Evolutionary conservation across 257 asterid genomes (phyloP).

Genomic region (Rehmannia glutinosa): DNA sequence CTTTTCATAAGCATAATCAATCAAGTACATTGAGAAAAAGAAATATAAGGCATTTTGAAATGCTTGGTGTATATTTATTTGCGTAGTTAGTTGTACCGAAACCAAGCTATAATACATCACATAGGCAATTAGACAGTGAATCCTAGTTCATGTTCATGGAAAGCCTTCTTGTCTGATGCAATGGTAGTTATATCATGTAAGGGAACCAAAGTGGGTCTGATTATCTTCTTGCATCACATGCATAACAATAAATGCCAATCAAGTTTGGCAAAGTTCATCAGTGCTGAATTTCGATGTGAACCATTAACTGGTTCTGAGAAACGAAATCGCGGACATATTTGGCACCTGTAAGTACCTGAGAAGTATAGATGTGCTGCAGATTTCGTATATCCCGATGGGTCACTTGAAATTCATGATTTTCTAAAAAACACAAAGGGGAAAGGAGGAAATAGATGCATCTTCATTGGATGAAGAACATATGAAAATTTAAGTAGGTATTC

Average conservation of each 20-base stretch:
- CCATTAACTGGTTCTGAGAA: neutral
- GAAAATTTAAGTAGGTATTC: slow-evolving; percentile 2
- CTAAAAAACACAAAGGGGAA: neutral
- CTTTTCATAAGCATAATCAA: neutral
- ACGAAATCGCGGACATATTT: neutral
- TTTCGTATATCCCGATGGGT: neutral
- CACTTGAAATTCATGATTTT: neutral
- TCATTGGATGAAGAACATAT: neutral
- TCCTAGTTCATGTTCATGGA: too few species aligned
- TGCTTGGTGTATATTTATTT: neutral
- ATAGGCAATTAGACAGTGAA: neutral
- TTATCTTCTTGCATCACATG: neutral
- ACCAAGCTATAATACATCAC: neutral
- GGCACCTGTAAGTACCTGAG: neutral
- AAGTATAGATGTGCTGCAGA: neutral
- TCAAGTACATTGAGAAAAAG: neutral
- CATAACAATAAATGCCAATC: neutral
- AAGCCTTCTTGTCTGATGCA: neutral
- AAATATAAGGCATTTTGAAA: slow-evolving; percentile 2
- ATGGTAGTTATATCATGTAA: slow-evolving; percentile 3
- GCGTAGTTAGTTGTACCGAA: neutral
- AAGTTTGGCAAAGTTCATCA: neutral
- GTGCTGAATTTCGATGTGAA: neutral
- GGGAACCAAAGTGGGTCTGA: neutral
- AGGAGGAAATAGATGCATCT: neutral